Percentiles rank a stretch among this genome's conserved stretches.
phyloP scores from a whole-genome alignment of 768 basidiomycete species.

The Russula abietina region DNA sequence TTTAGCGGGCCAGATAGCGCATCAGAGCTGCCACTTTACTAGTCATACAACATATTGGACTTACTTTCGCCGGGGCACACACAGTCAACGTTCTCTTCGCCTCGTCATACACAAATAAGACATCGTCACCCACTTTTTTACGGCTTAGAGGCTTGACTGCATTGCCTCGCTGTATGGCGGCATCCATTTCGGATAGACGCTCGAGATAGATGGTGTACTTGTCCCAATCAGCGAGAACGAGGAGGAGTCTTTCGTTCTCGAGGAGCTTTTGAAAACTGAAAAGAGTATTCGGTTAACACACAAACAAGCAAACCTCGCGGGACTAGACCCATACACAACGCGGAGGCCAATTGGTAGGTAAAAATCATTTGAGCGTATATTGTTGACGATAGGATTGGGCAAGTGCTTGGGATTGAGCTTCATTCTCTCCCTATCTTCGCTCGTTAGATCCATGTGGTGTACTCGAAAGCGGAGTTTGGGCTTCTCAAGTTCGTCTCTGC shows the following conservation, averaged over 20 bases:
- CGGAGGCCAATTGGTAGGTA: background rate
- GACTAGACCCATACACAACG: constrained; percentile 5
- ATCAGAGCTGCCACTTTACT: background rate
- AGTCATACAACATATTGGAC: background rate
- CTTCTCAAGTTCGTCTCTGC: background rate
- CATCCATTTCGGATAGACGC: background rate
- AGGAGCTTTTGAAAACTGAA: constrained; percentile 18
- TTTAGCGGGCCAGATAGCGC: background rate
- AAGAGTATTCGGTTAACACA: background rate
- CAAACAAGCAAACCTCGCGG: too few species aligned
- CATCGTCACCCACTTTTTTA: constrained; percentile 42
- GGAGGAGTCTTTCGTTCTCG: constrained; percentile 13
- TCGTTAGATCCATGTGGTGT: constrained; percentile 1
- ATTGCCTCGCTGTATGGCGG: background rate
- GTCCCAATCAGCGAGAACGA: constrained; percentile 5
- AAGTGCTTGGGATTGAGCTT: constrained; percentile 4
- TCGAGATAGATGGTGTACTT: constrained; percentile 13
- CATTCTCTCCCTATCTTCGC: constrained; percentile 11
- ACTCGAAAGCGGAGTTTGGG: constrained; percentile 1
- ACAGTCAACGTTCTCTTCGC: constrained; percentile 44
- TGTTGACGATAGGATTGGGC: background rate
- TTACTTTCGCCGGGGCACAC: constrained; percentile 40
- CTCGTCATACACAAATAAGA: constrained; percentile 48
- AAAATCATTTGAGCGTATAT: background rate
- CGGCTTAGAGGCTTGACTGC: constrained; percentile 31